Evolutionary conservation across 2,329 filamentous ascomycete species (phyloP).

Genomic region (Sporothrix inflata): DNA sequence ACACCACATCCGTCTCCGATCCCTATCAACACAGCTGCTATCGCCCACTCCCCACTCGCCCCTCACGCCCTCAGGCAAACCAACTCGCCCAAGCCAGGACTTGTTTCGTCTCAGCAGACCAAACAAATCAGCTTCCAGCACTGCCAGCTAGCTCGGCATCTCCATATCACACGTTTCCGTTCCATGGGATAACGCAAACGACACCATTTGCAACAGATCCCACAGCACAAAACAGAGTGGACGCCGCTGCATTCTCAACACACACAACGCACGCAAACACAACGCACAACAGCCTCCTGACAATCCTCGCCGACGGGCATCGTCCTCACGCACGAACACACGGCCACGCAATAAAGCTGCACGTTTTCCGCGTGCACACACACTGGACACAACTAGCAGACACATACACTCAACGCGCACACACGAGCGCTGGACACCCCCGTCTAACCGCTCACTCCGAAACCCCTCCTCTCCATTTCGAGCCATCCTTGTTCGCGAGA

Average conservation of each 20-base stretch:
- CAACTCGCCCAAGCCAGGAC: background rate
- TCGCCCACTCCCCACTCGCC: background rate
- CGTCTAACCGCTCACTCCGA: conserved; percentile 22
- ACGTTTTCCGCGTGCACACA: background rate
- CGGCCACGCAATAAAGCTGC: conserved; percentile 7
- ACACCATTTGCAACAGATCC: background rate
- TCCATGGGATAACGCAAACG: background rate
- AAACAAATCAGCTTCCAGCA: background rate
- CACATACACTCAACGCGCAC: background rate
- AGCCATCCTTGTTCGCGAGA: conserved; percentile 5
- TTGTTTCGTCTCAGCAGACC: conserved; percentile 2
- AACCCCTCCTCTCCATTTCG: conserved; percentile 23
- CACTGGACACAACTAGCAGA: background rate
- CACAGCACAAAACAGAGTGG: background rate
- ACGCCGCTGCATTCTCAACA: background rate
- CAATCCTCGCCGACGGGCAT: background rate
- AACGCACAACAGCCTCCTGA: background rate
- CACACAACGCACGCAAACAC: background rate
- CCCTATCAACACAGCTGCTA: background rate
- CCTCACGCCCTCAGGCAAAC: background rate
- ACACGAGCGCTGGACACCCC: conserved; percentile 1
- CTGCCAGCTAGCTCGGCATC: background rate
- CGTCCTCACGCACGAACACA: conserved; percentile 6
- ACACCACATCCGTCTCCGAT: background rate
- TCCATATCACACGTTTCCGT: background rate